phyloP scores from a whole-genome alignment of 768 basidiomycete genomes.

The Rhodotorula babjevae region DNA sequence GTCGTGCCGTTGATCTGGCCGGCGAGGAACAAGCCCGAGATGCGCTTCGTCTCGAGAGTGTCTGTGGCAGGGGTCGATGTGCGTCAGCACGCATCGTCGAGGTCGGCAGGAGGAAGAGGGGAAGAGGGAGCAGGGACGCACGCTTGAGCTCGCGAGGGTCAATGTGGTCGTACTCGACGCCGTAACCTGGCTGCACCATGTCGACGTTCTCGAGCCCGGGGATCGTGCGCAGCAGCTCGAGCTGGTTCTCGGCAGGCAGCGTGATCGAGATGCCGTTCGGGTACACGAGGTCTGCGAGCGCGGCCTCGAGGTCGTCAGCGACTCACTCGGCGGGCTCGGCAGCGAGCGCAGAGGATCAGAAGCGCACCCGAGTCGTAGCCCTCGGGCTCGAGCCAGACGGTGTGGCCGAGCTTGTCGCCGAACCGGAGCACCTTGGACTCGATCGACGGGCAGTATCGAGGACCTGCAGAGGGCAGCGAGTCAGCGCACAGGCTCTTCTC shows the following conservation, averaged over 20 bases:
- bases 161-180: slow-evolving; percentile 85
- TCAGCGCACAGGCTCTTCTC: background rate
- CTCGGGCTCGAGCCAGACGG: slow-evolving; percentile 85
- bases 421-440: slow-evolving; percentile 83
- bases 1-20: slow-evolving; percentile 93
- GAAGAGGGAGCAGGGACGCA: slow-evolving; percentile 48
- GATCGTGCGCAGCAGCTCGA: slow-evolving; percentile 74
- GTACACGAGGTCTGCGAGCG: slow-evolving; percentile 66
- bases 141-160: slow-evolving; percentile 75
- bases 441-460: slow-evolving; percentile 84
- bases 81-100: no score
- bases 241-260: slow-evolving; percentile 78
- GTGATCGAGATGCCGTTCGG: slow-evolving; percentile 86
- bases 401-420: slow-evolving; percentile 64
- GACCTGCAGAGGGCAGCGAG: slow-evolving; percentile 53
- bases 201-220: slow-evolving; percentile 77
- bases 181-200: slow-evolving; percentile 80
- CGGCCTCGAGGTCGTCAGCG: no score
- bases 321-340: no score
- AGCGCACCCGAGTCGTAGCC: slow-evolving; percentile 81
- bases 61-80: slow-evolving; percentile 48
- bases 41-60: slow-evolving; percentile 79
- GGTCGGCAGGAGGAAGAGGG: no score
- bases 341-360: no score
- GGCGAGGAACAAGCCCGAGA: slow-evolving; percentile 76